A percentile compares a stretch with the other conserved stretches of the same genome.
These are phyloP conservation scores for Colletotrichum sp. DNA, from an alignment of 2,329 filamentous ascomycete genomes.

Conservation along the genomic window DNA sequence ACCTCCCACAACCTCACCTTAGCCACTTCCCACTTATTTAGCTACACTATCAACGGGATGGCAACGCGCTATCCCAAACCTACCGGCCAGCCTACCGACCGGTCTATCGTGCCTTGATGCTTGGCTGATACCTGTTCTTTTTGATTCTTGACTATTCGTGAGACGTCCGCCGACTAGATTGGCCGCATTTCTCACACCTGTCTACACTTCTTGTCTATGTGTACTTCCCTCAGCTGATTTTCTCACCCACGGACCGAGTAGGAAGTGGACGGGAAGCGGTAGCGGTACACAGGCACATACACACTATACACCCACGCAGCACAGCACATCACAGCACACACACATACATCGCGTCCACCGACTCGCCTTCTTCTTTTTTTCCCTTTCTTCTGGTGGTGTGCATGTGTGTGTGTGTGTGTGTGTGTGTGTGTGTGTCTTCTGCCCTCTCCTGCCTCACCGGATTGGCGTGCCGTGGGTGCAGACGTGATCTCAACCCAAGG, in stretches of 20 bases:
- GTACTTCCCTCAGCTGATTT: background rate
- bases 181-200: background rate
- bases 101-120: background rate
- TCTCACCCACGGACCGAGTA: background rate
- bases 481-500: constrained; percentile 5
- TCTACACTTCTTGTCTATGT: background rate
- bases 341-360: background rate
- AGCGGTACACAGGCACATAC: background rate
- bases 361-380: background rate
- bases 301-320: background rate
- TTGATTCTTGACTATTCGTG: background rate
- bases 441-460: constrained; percentile 6
- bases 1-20: background rate
- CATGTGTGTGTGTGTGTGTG: background rate
- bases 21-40: background rate
- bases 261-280: background rate
- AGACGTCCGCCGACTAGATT: background rate
- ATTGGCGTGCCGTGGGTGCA: constrained; percentile 13
- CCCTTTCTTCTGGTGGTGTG: background rate
- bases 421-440: background rate
- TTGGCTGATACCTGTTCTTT: background rate
- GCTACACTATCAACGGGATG: constrained; percentile 14
- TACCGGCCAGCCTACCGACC: background rate
- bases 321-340: background rate
- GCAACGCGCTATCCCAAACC: constrained; percentile 5